Conservation (phyloP, 495 filamentous ascomycete genomes). For the Trichocladium antarcticum region DNA sequence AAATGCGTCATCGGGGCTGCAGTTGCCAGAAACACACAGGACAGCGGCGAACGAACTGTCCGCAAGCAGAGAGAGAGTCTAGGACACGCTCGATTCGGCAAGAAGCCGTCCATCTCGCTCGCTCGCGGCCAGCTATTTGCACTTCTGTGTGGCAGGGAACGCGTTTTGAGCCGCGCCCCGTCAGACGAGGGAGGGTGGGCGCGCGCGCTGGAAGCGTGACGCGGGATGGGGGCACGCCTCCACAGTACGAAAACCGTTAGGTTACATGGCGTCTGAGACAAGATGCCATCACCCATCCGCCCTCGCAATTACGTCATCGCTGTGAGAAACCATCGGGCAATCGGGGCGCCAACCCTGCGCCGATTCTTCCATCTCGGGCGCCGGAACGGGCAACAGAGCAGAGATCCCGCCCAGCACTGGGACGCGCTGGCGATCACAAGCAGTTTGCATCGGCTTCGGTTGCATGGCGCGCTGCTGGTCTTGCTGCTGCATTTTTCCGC, state of each 20-base stretch:
- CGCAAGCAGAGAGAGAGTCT: too few species aligned
- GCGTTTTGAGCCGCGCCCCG: too few species aligned
- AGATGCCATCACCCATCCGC: conserved; percentile 18
- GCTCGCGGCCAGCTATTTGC: too few species aligned
- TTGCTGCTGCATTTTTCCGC: too few species aligned
- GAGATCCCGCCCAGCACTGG: not conserved
- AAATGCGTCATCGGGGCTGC: conserved; percentile 27
- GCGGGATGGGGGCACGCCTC: conserved; percentile 7
- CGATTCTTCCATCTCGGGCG: not conserved
- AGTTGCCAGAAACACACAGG: not conserved
- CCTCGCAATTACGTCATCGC: conserved; percentile 26
- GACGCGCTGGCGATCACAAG: not conserved
- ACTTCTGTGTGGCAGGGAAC: too few species aligned
- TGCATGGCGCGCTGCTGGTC: not conserved
- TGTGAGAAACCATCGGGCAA: conserved; percentile 14
- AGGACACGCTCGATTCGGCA: too few species aligned
- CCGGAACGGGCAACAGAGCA: not conserved
- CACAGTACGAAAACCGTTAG: conserved; percentile 22
- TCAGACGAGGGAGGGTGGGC: too few species aligned
- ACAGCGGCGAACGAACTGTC: not conserved
- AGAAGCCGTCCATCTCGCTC: too few species aligned
- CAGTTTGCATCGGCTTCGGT: not conserved
- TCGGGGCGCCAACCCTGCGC: conserved; percentile 11
- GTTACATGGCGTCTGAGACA: conserved; percentile 19
- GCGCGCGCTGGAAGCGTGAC: not conserved